These are phyloP conservation scores for Tolypocladium tropicale DNA, from an alignment of 2,329 filamentous ascomycete species.

Conservation along the genomic window DNA sequence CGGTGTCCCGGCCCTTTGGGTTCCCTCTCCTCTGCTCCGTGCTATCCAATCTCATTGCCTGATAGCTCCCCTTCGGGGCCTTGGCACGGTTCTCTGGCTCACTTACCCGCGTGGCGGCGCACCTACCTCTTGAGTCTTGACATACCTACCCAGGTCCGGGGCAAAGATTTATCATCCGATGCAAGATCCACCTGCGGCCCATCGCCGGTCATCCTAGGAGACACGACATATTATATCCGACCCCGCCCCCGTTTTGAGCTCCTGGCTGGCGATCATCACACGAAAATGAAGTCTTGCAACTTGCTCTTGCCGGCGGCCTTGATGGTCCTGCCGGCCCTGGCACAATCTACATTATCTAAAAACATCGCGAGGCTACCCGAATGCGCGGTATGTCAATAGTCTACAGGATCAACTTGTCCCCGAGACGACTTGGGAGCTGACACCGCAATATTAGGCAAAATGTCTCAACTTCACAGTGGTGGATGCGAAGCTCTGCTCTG, in stretches of 20 bases:
- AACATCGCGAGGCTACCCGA: not conserved
- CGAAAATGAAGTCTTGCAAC: not conserved
- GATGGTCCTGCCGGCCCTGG: not conserved
- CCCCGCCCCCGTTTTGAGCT: not conserved
- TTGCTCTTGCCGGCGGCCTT: not conserved
- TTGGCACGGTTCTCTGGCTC: not conserved
- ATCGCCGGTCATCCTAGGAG: not conserved
- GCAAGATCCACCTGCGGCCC: not conserved
- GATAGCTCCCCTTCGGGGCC: not conserved
- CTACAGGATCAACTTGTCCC: not conserved
- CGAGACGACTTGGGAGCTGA: not conserved
- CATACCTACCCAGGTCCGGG: not conserved
- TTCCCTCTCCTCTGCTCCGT: not conserved
- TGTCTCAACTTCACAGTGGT: too few relatives aligned
- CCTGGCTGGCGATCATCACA: not conserved
- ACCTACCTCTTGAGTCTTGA: not conserved
- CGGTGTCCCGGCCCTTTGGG: not conserved
- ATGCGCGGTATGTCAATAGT: slow-evolving; percentile 1
- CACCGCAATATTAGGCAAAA: not conserved
- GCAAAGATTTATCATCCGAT: not conserved
- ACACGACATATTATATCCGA: not conserved
- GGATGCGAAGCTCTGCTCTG: too few relatives aligned
- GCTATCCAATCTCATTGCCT: not conserved
- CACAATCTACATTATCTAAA: not conserved
- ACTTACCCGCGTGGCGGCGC: not conserved